Evolutionary conservation across 2,329 filamentous ascomycete genomes (phyloP).

Genomic region (Claviceps digitariae): DNA sequence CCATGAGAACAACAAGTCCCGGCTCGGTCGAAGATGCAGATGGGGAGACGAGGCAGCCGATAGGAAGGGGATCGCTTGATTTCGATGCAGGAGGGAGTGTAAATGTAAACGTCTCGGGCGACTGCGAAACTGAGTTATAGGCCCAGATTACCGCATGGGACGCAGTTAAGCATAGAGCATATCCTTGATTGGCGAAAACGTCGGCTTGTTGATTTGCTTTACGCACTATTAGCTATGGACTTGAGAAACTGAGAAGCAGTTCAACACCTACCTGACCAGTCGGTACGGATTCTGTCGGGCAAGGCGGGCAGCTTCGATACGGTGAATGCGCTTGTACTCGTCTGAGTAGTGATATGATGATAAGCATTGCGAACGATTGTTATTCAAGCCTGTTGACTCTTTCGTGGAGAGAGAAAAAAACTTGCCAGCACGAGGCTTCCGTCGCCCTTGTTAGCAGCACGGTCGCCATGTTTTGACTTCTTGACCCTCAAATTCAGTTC

Average conservation of each 20-base stretch:
- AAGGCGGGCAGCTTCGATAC: slow-evolving; percentile 75
- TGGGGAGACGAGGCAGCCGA: slow-evolving; percentile 71
- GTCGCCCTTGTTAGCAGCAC: slow-evolving; percentile 49
- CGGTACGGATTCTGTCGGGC: slow-evolving; percentile 60
- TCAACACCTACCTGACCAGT: slow-evolving; percentile 47
- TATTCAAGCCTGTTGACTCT: background rate
- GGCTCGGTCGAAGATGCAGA: slow-evolving; percentile 67
- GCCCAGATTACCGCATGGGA: slow-evolving; percentile 83
- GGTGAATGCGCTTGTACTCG: slow-evolving; percentile 70
- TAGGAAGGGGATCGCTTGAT: slow-evolving; percentile 57
- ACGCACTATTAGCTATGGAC: background rate
- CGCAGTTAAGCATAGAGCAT: slow-evolving; percentile 68
- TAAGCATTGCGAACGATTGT: background rate
- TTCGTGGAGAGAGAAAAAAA: slow-evolving; percentile 12
- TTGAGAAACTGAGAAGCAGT: background rate
- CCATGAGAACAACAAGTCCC: slow-evolving; percentile 76
- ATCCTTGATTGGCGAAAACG: slow-evolving; percentile 51
- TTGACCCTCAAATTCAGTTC: slow-evolving; percentile 49
- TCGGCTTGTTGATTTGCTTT: slow-evolving; percentile 52
- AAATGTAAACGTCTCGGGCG: slow-evolving; percentile 68
- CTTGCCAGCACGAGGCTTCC: slow-evolving; percentile 50
- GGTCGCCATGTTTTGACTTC: slow-evolving; percentile 48
- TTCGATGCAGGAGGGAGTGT: slow-evolving; percentile 61
- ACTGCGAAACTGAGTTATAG: slow-evolving; percentile 55
- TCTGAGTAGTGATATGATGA: slow-evolving; percentile 33